A percentile compares a stretch with the other conserved stretches of the same genome.
These are phyloP conservation scores for Sarocladium strictum DNA, from an alignment of 2,329 filamentous ascomycete species.

Conservation along the genomic window DNA sequence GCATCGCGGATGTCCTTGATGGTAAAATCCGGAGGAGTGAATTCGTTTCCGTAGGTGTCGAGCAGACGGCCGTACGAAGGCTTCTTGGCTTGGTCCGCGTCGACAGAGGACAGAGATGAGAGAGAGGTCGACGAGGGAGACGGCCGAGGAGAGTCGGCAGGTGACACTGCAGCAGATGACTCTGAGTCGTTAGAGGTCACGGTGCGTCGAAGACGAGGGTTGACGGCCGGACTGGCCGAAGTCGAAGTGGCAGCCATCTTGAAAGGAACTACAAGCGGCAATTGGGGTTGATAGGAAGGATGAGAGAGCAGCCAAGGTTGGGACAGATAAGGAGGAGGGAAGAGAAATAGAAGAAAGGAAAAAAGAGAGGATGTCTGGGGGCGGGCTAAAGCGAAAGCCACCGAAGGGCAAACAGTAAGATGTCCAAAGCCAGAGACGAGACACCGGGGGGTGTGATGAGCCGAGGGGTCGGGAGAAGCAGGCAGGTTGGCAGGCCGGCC, in stretches of 20 bases:
- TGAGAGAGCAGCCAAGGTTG: constrained; percentile 6
- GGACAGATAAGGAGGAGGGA: constrained; percentile 11
- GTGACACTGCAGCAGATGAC: constrained; percentile 52
- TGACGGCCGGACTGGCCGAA: constrained; percentile 33
- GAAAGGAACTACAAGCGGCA: constrained; percentile 7
- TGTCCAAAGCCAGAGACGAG: too few relatives aligned
- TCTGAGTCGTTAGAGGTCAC: constrained; percentile 43
- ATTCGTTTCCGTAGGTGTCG: constrained; percentile 93
- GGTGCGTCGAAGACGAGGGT: constrained; percentile 42
- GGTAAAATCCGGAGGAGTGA: constrained; percentile 88
- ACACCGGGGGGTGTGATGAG: not conserved
- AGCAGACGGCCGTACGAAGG: constrained; percentile 59
- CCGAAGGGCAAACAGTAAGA: not conserved
- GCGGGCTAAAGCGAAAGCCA: not conserved
- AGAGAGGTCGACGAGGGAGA: constrained; percentile 84
- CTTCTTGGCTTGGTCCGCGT: constrained; percentile 34
- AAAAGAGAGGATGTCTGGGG: not conserved
- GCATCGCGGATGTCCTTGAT: constrained; percentile 97
- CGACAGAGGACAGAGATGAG: constrained; percentile 74
- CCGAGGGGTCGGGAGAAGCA: not conserved
- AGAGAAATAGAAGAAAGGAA: constrained; percentile 4
- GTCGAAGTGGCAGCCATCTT: constrained; percentile 42
- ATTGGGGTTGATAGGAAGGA: not conserved
- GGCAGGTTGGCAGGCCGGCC: too few relatives aligned
- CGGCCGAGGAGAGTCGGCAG: constrained; percentile 51